Evolutionary conservation across 805 yeast genomes (phyloP).

Genomic region (Yamadazyma olivae): DNA sequence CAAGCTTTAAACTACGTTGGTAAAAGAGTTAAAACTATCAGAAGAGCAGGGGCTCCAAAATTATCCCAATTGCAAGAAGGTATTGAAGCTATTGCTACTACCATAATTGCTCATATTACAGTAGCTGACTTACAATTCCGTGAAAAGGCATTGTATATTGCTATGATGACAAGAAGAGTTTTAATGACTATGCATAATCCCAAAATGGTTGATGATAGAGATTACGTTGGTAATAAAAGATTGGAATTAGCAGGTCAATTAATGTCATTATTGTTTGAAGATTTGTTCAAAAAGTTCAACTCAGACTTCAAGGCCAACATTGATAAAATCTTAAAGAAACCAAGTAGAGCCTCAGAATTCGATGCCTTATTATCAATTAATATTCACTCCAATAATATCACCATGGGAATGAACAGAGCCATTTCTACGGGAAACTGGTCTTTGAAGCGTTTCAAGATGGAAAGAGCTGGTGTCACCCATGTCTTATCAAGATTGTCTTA

Average conservation of each 20-base stretch:
- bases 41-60: slow-evolving; percentile 82
- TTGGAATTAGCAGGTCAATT: slow-evolving; percentile 96
- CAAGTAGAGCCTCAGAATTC: slow-evolving; percentile 91
- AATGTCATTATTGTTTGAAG: slow-evolving; percentile 92
- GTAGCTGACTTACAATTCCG: slow-evolving; percentile 83
- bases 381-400: slow-evolving; percentile 88
- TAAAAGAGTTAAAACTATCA: slow-evolving; percentile 83
- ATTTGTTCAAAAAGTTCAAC: slow-evolving; percentile 94
- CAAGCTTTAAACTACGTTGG: slow-evolving; percentile 94
- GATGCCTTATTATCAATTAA: slow-evolving; percentile 89
- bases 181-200: slow-evolving; percentile 94
- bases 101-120: slow-evolving; percentile 91
- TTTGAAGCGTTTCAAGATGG: slow-evolving; percentile 97
- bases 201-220: slow-evolving; percentile 95
- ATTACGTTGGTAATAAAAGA: slow-evolving; percentile 97
- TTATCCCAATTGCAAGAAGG: slow-evolving; percentile 87
- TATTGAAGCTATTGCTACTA: slow-evolving; percentile 92
- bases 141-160: slow-evolving; percentile 91
- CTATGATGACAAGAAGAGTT: slow-evolving; percentile 95
- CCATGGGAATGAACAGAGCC: slow-evolving; percentile 92
- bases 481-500: slow-evolving; percentile 88
- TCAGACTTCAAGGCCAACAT: slow-evolving; percentile 91
- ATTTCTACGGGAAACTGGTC: slow-evolving; percentile 99
- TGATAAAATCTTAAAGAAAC: slow-evolving; percentile 90
- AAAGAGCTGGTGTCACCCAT: slow-evolving; percentile 98